Evolutionary conservation across 2,329 filamentous ascomycete species (phyloP).

Genomic region (Talaromyces sp.): DNA sequence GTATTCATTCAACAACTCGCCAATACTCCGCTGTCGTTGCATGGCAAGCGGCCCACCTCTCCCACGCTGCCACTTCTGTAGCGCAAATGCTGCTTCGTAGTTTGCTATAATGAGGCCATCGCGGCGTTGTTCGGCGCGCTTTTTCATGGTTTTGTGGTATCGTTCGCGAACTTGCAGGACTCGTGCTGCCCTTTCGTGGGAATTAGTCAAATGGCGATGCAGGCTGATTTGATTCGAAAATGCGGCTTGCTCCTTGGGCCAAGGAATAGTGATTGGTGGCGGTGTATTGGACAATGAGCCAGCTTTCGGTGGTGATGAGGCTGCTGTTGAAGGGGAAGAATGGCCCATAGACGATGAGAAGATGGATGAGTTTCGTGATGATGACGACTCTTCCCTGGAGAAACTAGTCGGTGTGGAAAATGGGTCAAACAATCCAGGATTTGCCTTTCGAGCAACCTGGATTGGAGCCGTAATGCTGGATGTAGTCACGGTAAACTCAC

Average conservation of each 20-base stretch:
- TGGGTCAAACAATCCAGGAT: background rate
- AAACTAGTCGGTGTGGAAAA: background rate
- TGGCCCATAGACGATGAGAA: background rate
- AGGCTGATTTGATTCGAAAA: slow-evolving; percentile 14
- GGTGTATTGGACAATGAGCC: slow-evolving; percentile 7
- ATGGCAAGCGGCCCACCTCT: slow-evolving; percentile 12
- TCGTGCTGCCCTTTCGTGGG: slow-evolving; percentile 12
- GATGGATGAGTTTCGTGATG: slow-evolving; percentile 14
- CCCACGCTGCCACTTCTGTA: slow-evolving; percentile 11
- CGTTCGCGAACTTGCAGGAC: slow-evolving; percentile 6
- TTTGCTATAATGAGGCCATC: slow-evolving; percentile 16
- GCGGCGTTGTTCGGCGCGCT: slow-evolving; percentile 14
- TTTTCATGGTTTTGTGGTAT: slow-evolving; percentile 10
- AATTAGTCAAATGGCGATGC: slow-evolving; percentile 13
- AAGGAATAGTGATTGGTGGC: slow-evolving; percentile 7
- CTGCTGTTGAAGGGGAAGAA: slow-evolving; percentile 14
- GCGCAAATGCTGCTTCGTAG: slow-evolving; percentile 13
- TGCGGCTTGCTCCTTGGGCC: slow-evolving; percentile 12
- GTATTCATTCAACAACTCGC: slow-evolving; percentile 9
- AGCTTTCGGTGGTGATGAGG: slow-evolving; percentile 11
- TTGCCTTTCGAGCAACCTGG: background rate
- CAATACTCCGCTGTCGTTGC: slow-evolving; percentile 9
- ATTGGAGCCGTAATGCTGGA: background rate
- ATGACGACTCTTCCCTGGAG: background rate
- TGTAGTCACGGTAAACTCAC: background rate